Conservation (phyloP, 1,139 yeast genomes). For the Yamadazyma triangularis region DNA sequence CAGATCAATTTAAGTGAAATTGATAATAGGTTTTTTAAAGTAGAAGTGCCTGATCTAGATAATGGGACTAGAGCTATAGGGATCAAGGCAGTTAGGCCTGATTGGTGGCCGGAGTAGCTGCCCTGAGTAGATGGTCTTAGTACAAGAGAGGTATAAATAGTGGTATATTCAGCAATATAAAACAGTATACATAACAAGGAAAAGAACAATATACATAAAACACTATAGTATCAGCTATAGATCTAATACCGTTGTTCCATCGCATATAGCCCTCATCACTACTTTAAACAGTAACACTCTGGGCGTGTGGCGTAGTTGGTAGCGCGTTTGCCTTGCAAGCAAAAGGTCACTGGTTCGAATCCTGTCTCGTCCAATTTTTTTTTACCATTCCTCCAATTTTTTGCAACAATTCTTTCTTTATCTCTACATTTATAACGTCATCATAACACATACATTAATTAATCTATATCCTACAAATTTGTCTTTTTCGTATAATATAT, state of each 20-base stretch:
- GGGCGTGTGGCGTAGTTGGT: slow-evolving; percentile 72
- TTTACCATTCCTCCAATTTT: too few species aligned
- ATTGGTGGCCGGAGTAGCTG: slow-evolving; percentile 63
- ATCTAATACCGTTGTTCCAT: neutral
- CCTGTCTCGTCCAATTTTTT: slow-evolving; percentile 56
- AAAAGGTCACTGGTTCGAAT: slow-evolving; percentile 65
- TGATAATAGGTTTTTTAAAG: slow-evolving; percentile 24
- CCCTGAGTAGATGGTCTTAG: too few species aligned
- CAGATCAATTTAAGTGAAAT: slow-evolving; percentile 46
- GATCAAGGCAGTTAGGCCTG: slow-evolving; percentile 50
- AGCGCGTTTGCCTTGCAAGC: slow-evolving; percentile 69
- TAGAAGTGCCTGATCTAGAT: slow-evolving; percentile 24
- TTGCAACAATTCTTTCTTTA: too few species aligned
- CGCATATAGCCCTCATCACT: neutral
- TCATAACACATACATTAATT: too few species aligned
- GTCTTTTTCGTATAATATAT: slow-evolving; percentile 20
- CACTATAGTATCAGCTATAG: too few species aligned
- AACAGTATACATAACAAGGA: too few species aligned
- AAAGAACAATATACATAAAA: too few species aligned
- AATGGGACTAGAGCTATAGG: slow-evolving; percentile 26
- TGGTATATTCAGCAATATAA: too few species aligned
- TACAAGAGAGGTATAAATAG: too few species aligned
- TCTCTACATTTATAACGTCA: too few species aligned
- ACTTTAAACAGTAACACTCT: slow-evolving; percentile 11
- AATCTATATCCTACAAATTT: too few species aligned